Percentiles rank a stretch among this genome's conserved stretches.
phyloP scores from a whole-genome alignment of 257 asterid genomes.

The Thymus quinquecostatus region DNA sequence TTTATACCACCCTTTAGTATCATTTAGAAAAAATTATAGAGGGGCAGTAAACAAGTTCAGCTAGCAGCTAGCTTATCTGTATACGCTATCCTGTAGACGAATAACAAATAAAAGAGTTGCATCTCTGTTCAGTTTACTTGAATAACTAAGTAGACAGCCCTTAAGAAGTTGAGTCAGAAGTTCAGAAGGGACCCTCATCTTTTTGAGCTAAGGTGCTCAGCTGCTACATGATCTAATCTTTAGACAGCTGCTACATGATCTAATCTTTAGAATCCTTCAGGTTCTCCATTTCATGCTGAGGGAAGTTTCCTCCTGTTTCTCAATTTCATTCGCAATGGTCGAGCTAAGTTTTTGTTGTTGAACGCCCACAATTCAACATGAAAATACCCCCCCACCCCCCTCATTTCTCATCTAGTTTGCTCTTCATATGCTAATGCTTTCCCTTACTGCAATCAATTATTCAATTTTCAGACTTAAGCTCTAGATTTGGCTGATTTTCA shows the following conservation, averaged over 20 bases:
- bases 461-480: background rate
- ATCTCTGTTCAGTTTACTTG: conserved; percentile 1
- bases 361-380: conserved; percentile 1
- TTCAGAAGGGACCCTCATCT: background rate
- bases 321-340: background rate
- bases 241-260: background rate
- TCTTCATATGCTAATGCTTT: conserved; percentile 2
- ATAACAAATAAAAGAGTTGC: conserved; percentile 1
- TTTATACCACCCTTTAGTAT: background rate
- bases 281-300: background rate
- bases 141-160: background rate
- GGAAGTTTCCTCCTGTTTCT: conserved; percentile 9
- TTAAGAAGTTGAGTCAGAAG: background rate
- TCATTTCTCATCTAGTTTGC: conserved; percentile 1
- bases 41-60: conserved; percentile 3
- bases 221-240: background rate
- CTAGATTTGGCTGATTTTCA: conserved; percentile 4
- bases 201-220: background rate
- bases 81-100: conserved; percentile 10
- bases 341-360: conserved; percentile 2
- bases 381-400: background rate
- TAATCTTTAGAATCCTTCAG: background rate
- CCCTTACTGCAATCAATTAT: conserved; percentile 7
- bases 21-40: background rate
- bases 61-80: conserved; percentile 8